Evolutionary conservation across 805 yeast species (phyloP), one percentile per base, ranked within the genome.

Genomic region (Torulaspora microellipsoides): DNA sequence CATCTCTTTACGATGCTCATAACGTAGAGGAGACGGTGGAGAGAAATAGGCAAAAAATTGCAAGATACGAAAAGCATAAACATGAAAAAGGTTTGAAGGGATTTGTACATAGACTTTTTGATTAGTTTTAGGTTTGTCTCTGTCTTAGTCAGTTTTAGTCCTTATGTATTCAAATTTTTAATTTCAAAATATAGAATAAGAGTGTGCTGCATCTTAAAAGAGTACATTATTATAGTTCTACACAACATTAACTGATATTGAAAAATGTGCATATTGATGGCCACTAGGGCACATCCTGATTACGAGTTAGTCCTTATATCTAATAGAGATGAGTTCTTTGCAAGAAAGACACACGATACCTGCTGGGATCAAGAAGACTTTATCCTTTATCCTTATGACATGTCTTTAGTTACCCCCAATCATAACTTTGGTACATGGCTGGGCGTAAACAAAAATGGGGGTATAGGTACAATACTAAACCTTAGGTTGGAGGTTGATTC

Each of bases 311-410:
- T 91, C 2, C 59, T 88, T 4, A 66, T 87, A 3, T 86, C 96
- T 3, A 91, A 91, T 59, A 65, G 99, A 36, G 99, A 93, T 59
- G 99, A 93, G 62, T 85, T 68, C 55, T 80, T 85, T 58, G 75
- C 71, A 34, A 67, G 99, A 38, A 80, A 82, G 2, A 91, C 98
- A 0, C 72, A 75, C 41, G 58, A 62, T n/a, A 82, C 91, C 59
- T 40, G 69, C 45, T 43, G 64, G 47, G 64, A 68, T 38, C 61
- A 64, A 29, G 36, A 52, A 27, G 52, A 51, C 25, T 42, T 11
- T 38, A 65, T 83, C 1, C 59, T 87, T 9, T 75, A 84, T 7
- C 97, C 97, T 0, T 65, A 73, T 31, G 97, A 91, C 60, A 61
- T 85, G 54, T 87, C 82, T 0, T 27, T 34, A 14, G 37, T 31